Evolutionary conservation across 2,329 filamentous ascomycete species (phyloP), one percentile per base, ranked within the genome.

Genomic region (Diplodia scrobiculata): DNA sequence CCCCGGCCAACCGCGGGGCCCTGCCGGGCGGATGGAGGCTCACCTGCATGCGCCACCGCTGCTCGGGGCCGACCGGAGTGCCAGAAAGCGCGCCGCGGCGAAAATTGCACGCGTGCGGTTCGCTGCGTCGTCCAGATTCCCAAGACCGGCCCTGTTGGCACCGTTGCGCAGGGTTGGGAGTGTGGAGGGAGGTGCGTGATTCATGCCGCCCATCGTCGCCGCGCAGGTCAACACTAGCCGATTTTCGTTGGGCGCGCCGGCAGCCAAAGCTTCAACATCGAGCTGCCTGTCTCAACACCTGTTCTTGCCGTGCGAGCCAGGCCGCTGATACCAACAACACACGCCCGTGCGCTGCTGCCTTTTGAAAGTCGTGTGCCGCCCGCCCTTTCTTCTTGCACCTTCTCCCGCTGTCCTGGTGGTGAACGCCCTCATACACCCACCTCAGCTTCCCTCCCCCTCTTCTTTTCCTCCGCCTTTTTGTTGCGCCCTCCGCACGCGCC

Each of bases 341-440:
- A n/a, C 36, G 32, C 54, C 64, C 64, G 53, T 29, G 50, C 62
- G 25, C 29, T 51, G 25, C 29, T 14, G 50, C 29, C 27, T 32
- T 29, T 38, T 65, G 41, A 25, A 65, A 65, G 53, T 27, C 63
- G n/a, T 19, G 67, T 41, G 67, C 67, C 48, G 60, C 65, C 69
- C 67, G 64, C 68, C 63, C 67, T 25, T 63, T 66, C 60, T 68
- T 60, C 38, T 64, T 54, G 27, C 67, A 50, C 66, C 54, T 66
- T 69, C 67, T 70, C 69, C 68, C 64, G 66, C 50, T 67, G 67
- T 69, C 68, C 67, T 70, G 51, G 63, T 65, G 63, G 63, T 55
- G 63, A 54, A 27, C n/a, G 64, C 68, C 67, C 63, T 66, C 65
- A 25, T 67, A 68, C 70, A 67, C 66, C 54, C 64, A 51, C 64